Percentiles rank a stretch among this genome's conserved stretches.
These are phyloP conservation scores for Nymphaea colorata DNA, from an alignment of 164 flowering plant species.

Conservation along the genomic window DNA sequence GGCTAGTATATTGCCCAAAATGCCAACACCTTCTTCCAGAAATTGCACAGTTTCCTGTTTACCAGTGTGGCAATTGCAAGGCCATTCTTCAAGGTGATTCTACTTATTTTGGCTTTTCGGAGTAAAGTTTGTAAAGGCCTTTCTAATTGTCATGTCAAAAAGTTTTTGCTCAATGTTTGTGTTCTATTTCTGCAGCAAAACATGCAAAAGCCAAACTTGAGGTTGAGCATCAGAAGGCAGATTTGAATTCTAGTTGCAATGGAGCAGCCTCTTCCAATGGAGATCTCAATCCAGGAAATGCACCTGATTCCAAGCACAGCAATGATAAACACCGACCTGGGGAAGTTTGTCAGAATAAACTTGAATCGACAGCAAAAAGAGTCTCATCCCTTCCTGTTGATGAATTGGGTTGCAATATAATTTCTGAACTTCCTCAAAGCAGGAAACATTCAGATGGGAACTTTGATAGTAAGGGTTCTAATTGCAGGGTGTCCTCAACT, in stretches of 20 bases:
- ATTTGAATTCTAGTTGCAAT: neutral
- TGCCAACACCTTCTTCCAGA: slow-evolving; percentile 52
- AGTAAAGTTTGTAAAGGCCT: neutral
- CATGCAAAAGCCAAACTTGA: neutral
- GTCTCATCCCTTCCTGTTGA: slow-evolving; percentile 10
- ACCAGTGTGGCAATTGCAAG: slow-evolving; percentile 71
- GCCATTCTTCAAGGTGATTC: slow-evolving; percentile 51
- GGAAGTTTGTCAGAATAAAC: neutral
- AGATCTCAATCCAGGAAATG: slow-evolving; percentile 1
- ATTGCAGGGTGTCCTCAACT: neutral
- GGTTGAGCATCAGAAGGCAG: neutral
- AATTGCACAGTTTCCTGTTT: slow-evolving; percentile 34
- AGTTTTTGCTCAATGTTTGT: neutral
- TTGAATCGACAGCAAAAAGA: slow-evolving; percentile 7
- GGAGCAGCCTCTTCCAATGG: neutral
- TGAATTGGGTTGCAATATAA: slow-evolving; percentile 10
- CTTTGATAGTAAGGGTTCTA: neutral
- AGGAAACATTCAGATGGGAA: neutral
- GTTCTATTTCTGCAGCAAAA: neutral
- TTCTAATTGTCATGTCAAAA: neutral
- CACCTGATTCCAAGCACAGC: slow-evolving; percentile 6
- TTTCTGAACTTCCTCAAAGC: slow-evolving; percentile 5
- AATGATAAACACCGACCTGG: slow-evolving; percentile 8
- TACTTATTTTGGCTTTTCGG: neutral
- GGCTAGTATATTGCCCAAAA: slow-evolving; percentile 68